A percentile compares a stretch with the other conserved stretches of the same genome.
Evolutionary conservation across 768 basidiomycete species (phyloP).

Genomic region (Agaricus sinodeliciosus): DNA sequence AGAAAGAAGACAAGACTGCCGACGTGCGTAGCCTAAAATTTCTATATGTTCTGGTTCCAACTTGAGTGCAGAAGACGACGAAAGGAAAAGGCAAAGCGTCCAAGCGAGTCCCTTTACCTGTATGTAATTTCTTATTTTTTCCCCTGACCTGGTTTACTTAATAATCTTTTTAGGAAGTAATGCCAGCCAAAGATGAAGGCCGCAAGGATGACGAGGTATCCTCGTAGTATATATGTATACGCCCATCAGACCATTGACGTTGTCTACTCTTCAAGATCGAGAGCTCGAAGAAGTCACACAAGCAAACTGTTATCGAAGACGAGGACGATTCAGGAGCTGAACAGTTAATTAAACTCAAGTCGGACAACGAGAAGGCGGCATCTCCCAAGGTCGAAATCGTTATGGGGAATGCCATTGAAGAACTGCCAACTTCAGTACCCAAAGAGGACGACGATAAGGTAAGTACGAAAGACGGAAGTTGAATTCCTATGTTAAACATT

Average conservation of each 20-base stretch:
- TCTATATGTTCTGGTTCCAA: constrained; percentile 9
- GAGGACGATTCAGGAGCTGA: background rate
- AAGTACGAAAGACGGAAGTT: background rate
- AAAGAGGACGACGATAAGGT: constrained; percentile 7
- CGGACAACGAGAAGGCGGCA: background rate
- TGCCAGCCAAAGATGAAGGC: background rate
- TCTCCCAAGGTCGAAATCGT: background rate
- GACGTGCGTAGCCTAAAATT: background rate
- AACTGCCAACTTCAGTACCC: background rate
- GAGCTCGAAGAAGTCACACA: background rate
- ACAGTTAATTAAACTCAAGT: background rate
- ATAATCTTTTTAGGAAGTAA: background rate
- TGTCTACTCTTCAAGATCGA: too few species aligned
- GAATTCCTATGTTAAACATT: background rate
- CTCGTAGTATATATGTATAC: background rate
- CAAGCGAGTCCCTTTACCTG: constrained; percentile 1
- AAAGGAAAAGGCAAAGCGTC: constrained; percentile 10
- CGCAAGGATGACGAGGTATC: background rate
- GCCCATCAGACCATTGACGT: background rate
- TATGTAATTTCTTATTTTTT: background rate
- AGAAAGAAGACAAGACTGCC: constrained; percentile 7
- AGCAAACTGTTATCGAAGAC: background rate
- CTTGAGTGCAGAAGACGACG: background rate
- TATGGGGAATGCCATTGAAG: background rate
- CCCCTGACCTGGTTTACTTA: background rate